Conservation (phyloP, 805 yeast species). For the Ogataea saltuana region DNA sequence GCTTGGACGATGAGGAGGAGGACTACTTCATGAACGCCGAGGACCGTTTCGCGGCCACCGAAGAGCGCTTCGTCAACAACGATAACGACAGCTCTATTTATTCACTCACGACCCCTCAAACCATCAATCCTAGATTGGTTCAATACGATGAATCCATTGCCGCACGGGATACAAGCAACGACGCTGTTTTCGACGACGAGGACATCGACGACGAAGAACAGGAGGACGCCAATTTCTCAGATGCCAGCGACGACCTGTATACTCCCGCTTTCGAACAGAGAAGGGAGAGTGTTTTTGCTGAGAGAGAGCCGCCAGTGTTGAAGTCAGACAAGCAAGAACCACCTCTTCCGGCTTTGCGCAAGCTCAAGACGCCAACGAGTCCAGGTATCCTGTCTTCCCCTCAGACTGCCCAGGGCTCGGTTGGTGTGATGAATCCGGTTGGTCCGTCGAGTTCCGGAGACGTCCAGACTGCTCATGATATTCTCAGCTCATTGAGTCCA, state of each 20-base stretch:
- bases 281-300: constrained; percentile 27
- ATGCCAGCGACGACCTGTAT: constrained; percentile 30
- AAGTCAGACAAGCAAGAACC: constrained; percentile 20
- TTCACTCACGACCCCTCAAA: constrained; percentile 31
- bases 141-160: constrained; percentile 17
- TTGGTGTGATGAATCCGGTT: too few species aligned
- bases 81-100: constrained; percentile 27
- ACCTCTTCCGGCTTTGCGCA: constrained; percentile 25
- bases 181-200: constrained; percentile 24
- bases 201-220: constrained; percentile 26
- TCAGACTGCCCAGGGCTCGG: too few species aligned
- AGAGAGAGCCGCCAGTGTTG: constrained; percentile 20
- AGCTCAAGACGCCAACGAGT: constrained; percentile 23
- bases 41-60: neutral
- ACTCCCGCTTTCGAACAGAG: constrained; percentile 34
- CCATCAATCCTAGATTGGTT: constrained; percentile 29
- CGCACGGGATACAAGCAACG: constrained; percentile 8
- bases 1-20: constrained; percentile 26
- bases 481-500: neutral
- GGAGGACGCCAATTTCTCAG: constrained; percentile 24
- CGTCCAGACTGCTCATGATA: neutral
- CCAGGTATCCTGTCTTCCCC: too few species aligned
- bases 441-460: too few species aligned
- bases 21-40: constrained; percentile 23
- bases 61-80: constrained; percentile 1